Evolutionary conservation across 2,329 filamentous ascomycete genomes (phyloP).

Genomic region (Aspergillus sp.): DNA sequence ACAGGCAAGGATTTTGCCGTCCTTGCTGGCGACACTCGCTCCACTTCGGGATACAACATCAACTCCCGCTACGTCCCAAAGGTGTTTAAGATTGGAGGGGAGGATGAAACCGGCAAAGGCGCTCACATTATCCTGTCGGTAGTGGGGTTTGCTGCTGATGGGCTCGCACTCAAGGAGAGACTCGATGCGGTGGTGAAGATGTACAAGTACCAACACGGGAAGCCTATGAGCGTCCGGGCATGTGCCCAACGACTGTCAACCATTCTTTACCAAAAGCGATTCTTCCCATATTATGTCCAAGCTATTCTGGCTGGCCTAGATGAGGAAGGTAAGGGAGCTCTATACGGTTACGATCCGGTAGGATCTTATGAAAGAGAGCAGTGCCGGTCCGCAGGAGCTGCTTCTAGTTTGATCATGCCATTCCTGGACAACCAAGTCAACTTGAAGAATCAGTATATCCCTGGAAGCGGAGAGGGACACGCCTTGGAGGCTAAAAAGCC

Average conservation of each 20-base stretch:
- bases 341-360: conserved; percentile 97
- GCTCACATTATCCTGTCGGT: conserved; percentile 88
- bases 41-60: conserved; percentile 97
- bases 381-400: conserved; percentile 89
- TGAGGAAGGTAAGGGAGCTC: conserved; percentile 87
- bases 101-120: conserved; percentile 79
- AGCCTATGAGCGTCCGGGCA: conserved; percentile 90
- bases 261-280: conserved; percentile 94
- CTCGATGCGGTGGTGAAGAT: conserved; percentile 96
- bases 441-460: conserved; percentile 97
- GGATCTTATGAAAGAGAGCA: conserved; percentile 97
- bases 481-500: conserved; percentile 62
- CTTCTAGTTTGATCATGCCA: conserved; percentile 94
- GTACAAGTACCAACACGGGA: conserved; percentile 97
- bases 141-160: conserved; percentile 93
- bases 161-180: conserved; percentile 87
- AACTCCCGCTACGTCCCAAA: conserved; percentile 95
- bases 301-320: conserved; percentile 93
- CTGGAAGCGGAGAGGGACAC: conserved; percentile 80
- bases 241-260: conserved; percentile 94
- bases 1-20: conserved; percentile 92
- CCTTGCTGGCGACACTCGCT: conserved; percentile 94
- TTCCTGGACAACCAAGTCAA: conserved; percentile 99
- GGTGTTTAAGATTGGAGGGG: conserved; percentile 94
- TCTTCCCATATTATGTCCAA: conserved; percentile 98